Conservation (phyloP, 495 filamentous ascomycete species). For the Lasiosphaeria ovina region DNA sequence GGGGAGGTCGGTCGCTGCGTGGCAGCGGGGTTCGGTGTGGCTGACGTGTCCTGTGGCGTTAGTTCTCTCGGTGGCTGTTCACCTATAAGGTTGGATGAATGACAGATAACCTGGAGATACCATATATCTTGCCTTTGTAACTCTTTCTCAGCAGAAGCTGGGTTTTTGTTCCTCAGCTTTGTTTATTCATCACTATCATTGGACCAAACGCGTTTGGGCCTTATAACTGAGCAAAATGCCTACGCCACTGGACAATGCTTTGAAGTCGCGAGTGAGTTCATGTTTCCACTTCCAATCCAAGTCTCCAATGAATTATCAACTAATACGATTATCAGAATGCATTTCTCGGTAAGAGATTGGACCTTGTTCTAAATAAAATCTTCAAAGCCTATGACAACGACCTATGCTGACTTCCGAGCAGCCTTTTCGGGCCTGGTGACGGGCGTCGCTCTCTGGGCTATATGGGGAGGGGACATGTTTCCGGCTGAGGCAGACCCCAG, state of each 20-base stretch:
- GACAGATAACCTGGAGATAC: neutral
- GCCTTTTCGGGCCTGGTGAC: constrained; percentile 81
- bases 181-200: too few species aligned
- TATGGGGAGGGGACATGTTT: constrained; percentile 81
- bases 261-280: constrained; percentile 68
- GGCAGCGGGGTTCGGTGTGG: constrained; percentile 3
- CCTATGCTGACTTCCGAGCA: constrained; percentile 26
- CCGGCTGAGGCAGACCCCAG: constrained; percentile 69
- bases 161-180: too few species aligned
- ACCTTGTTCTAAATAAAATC: too few species aligned
- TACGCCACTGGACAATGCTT: constrained; percentile 72
- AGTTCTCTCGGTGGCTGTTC: neutral
- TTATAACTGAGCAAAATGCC: constrained; percentile 46
- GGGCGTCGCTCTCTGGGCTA: constrained; percentile 76
- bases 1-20: neutral
- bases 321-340: constrained; percentile 36
- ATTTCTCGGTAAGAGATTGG: constrained; percentile 51
- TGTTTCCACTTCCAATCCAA: neutral
- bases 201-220: too few species aligned
- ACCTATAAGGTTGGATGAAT: constrained; percentile 4
- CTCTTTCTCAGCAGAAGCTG: neutral
- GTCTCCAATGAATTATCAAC: neutral
- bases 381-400: too few species aligned
- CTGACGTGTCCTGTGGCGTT: constrained; percentile 21
- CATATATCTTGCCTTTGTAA: neutral